Base-by-base conservation (phyloP, 1,284 basidiomycete genomes). In the Crucibulum cyathiforme region DNA sequence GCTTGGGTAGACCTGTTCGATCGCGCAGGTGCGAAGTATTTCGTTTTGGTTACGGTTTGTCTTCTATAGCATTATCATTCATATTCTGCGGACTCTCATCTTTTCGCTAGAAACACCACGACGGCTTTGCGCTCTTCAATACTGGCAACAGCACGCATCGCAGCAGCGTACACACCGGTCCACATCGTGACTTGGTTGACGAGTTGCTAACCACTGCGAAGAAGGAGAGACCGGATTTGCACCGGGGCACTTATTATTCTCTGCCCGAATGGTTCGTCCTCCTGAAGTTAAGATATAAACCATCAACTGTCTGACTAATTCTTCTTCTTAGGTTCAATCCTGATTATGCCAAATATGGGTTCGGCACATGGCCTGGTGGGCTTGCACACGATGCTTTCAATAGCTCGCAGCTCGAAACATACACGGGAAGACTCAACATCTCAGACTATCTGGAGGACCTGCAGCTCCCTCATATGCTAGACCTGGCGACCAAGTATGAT, bases 11-110 rank as follows among this genome's bases (percentile, higher is more conserved):
- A 86, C 60, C 62, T 88, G 9, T 81, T 89, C 53, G 80, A 80
- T 36, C 75, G 76, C 34, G 82, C 85, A 0, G 87, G 87, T 1
- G 86, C 87, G 1, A 85, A 83, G 63, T 89, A 89, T 62, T 87
- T 88, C 64, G 85, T 89, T 15, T 73, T 86, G 38, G 84, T 85
- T 17, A 82, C 85, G 7, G 84, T 82, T 77, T 63, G 9, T 35
- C 24, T 24, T 24, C 4, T 24, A n/a, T 62, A 8, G 7, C 1
- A 36, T 54, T 38, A 35, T 50, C 13, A 2, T 0, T 36, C 34
- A 12, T 36, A 15, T n/a, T 37, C 36, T 24, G n/a, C 35, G 13
- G 37, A 41, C 58, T 17, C 31, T 46, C 12, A 41, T 7, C 43
- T 17, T 48, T 48, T 35, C 9, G 19, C 7, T 56, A 81, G 77